Evolutionary conservation across 352 stramenopile genomes (phyloP), one percentile per base, ranked within the genome.

Genomic region (Pythium volutum): DNA sequence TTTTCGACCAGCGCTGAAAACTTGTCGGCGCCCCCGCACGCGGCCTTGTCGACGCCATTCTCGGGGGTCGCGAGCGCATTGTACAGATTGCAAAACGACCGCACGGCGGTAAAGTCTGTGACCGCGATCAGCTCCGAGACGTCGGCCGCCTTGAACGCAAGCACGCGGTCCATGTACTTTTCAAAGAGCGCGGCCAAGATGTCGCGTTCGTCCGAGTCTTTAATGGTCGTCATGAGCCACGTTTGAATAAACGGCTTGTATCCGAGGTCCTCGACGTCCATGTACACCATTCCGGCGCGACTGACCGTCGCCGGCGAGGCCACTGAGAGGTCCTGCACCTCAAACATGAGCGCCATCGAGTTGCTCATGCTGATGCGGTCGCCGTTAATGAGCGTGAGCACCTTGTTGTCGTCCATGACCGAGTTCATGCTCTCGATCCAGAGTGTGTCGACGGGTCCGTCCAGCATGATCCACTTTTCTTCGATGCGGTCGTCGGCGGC

Each of bases 371-470:
- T 92, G 34, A 98, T 74, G 68, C 97, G 97, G 71, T 98, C 93
- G 4, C 95, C 95, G 55, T 79, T 97, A 47, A 96, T 97, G 4
- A 98, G 70, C 52, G 91, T 98, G 1, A 98, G 70, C 60, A 97
- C 97, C 69, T 98, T 98, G 77, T 98, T 98, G 63, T 98, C 93
- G 55, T 98, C 93, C n/a, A 98, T 79, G 36, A 98, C 93, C 0
- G 93, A 98, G 73, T 98, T 98, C 93, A 98, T 98, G 71, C 97
- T 98, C 69, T 98, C 93, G 69, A 98, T 98, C 93, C 93, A 98
- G 67, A 98, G 96, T 2, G 93, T 89, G 73, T 98, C 93, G 2
- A 98, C 93, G 0, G 93, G 93, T 0, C 93, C 93, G 55, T 98
- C 93, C 62, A 98, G 98, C 42, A 98, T 91, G 45, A 98, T 89